These are phyloP conservation scores for Yamadazyma blattariae DNA, from an alignment of 1,139 yeast species.

Conservation along the genomic window DNA sequence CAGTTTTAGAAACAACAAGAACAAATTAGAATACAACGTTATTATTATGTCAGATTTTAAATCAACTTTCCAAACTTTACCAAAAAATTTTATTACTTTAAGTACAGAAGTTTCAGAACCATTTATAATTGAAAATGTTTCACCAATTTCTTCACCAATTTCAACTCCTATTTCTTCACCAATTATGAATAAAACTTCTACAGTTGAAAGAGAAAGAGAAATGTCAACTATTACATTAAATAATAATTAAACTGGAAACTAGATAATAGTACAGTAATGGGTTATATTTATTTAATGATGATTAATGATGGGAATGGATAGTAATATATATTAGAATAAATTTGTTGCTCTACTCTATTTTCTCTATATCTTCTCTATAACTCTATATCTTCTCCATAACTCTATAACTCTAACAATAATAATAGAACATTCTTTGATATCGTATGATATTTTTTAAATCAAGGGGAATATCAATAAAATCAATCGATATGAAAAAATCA, in stretches of 20 bases:
- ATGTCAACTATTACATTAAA: conserved; percentile 28
- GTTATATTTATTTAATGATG: not conserved
- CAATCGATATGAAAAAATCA: too few relatives aligned
- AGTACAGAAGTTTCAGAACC: conserved; percentile 58
- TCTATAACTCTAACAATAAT: too few relatives aligned
- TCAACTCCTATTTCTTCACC: conserved; percentile 30
- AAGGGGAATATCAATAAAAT: too few relatives aligned
- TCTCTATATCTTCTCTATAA: not conserved
- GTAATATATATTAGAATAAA: too few relatives aligned
- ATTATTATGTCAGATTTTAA: conserved; percentile 14
- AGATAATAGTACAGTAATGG: too few relatives aligned
- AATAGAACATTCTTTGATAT: too few relatives aligned
- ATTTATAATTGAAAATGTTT: conserved; percentile 60
- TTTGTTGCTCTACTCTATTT: too few relatives aligned
- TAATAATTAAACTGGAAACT: too few relatives aligned
- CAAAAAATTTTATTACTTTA: conserved; percentile 43
- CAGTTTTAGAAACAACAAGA: too few relatives aligned
- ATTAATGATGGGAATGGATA: conserved; percentile 1
- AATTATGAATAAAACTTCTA: conserved; percentile 11
- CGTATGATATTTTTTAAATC: too few relatives aligned
- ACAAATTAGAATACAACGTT: not conserved
- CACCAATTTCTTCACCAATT: conserved; percentile 60
- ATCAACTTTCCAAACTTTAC: conserved; percentile 13
- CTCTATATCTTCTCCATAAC: too few relatives aligned
- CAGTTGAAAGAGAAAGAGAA: conserved; percentile 17